Evolutionary conservation across 2,329 filamentous ascomycete species (phyloP).

Genomic region (Stenocarpella maydis): DNA sequence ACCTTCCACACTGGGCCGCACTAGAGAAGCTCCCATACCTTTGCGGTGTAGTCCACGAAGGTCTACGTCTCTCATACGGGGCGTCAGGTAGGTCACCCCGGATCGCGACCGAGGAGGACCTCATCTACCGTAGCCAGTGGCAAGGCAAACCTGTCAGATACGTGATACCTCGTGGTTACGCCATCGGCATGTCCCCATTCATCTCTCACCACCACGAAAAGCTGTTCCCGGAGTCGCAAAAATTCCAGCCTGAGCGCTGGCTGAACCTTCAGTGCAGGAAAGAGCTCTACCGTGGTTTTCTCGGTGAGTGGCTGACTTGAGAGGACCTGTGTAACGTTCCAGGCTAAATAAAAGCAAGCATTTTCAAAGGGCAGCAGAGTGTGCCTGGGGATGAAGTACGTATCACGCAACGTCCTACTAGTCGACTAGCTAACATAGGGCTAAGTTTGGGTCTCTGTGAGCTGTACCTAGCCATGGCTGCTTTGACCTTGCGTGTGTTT

Average conservation of each 20-base stretch:
- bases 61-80: conserved; percentile 38
- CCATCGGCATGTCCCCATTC: conserved; percentile 37
- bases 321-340: neutral
- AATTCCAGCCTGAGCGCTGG: conserved; percentile 40
- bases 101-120: conserved; percentile 26
- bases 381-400: conserved; percentile 42
- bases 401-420: neutral
- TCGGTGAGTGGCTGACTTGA: neutral
- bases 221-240: conserved; percentile 37
- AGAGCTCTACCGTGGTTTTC: conserved; percentile 35
- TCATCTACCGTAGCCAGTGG: conserved; percentile 13
- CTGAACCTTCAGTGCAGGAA: conserved; percentile 31
- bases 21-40: conserved; percentile 40
- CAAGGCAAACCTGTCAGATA: conserved; percentile 24
- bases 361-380: conserved; percentile 40
- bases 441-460: conserved; percentile 35
- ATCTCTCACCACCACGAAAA: conserved; percentile 39
- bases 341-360: neutral
- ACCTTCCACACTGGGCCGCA: conserved; percentile 36
- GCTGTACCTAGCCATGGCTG: conserved; percentile 34
- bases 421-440: neutral
- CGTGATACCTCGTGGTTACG: conserved; percentile 38
- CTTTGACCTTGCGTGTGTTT: conserved; percentile 34
- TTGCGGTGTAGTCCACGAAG: conserved; percentile 37
- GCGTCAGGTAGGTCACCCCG: conserved; percentile 34